Conservation (phyloP, 352 stramenopile genomes). For the Phytophthora crassamura region DNA sequence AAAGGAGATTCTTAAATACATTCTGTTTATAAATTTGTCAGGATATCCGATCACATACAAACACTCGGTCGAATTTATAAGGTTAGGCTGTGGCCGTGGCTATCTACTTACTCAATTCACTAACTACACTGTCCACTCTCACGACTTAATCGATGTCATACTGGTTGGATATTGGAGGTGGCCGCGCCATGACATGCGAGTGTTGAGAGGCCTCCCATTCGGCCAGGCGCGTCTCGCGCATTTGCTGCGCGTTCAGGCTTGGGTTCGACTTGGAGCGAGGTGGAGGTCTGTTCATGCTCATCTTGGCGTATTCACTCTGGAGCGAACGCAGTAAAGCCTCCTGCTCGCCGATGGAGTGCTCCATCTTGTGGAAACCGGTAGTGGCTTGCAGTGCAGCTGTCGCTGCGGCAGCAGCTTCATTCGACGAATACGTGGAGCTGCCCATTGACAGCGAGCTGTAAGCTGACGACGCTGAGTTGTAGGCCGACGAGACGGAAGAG, state of each 20-base stretch:
- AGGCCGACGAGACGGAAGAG: constrained; percentile 27
- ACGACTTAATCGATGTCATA: constrained; percentile 16
- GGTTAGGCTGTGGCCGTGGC: constrained; percentile 5
- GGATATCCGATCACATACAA: too few species aligned
- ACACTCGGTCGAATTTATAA: too few species aligned
- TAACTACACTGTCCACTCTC: constrained; percentile 9
- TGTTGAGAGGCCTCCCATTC: constrained; percentile 26
- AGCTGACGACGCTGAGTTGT: constrained; percentile 23
- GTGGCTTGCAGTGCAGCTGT: constrained; percentile 34
- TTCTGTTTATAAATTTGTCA: background rate
- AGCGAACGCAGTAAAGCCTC: constrained; percentile 54
- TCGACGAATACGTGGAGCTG: constrained; percentile 33
- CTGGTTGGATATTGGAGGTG: constrained; percentile 14
- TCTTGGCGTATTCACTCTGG: constrained; percentile 41
- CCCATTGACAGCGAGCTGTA: constrained; percentile 33
- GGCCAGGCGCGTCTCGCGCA: constrained; percentile 29
- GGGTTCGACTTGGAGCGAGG: constrained; percentile 27
- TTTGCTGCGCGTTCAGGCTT: constrained; percentile 24
- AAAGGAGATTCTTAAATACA: background rate
- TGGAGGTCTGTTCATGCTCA: constrained; percentile 20
- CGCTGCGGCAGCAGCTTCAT: constrained; percentile 28
- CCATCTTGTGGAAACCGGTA: constrained; percentile 52
- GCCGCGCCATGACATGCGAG: constrained; percentile 8
- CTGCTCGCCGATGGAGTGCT: constrained; percentile 64
- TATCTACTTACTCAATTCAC: constrained; percentile 4